These are phyloP conservation scores for Sanghuangporus sanghuang DNA, from an alignment of 1,284 basidiomycete genomes.

Conservation along the genomic window DNA sequence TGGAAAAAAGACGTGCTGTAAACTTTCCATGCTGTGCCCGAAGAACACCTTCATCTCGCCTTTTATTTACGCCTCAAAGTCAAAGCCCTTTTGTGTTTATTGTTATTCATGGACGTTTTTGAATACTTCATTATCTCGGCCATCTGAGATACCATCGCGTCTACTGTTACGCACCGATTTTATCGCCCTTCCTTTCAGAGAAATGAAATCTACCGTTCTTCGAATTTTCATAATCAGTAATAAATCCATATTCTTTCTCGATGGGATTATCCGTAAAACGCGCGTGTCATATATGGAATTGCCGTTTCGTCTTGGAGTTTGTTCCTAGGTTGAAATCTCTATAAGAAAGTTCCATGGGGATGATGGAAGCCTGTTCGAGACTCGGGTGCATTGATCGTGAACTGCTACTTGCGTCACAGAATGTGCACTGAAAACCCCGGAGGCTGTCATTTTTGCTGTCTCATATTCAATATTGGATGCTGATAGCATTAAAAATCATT, in stretches of 20 bases:
- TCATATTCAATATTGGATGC: not conserved
- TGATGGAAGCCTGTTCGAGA: not conserved
- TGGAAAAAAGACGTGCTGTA: not conserved
- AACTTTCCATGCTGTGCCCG: not conserved
- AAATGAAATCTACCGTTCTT: not conserved
- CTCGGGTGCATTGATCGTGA: not conserved
- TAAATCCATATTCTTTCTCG: not conserved
- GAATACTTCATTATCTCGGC: not conserved
- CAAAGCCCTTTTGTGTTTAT: not conserved
- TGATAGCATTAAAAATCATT: not conserved
- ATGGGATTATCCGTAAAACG: not conserved
- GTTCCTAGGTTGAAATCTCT: not conserved
- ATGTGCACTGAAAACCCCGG: not conserved
- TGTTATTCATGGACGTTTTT: not conserved
- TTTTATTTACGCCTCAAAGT: constrained; percentile 2
- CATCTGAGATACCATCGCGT: not conserved
- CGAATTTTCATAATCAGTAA: not conserved
- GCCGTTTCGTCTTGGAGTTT: not conserved
- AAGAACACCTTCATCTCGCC: not conserved
- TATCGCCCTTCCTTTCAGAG: not conserved
- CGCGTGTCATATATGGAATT: not conserved
- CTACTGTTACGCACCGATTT: not conserved
- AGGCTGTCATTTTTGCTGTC: not conserved
- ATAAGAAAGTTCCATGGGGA: not conserved
- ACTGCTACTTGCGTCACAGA: not conserved